Evolutionary conservation across 2,329 filamentous ascomycete species (phyloP).

Genomic region (Fusarium chuoi): DNA sequence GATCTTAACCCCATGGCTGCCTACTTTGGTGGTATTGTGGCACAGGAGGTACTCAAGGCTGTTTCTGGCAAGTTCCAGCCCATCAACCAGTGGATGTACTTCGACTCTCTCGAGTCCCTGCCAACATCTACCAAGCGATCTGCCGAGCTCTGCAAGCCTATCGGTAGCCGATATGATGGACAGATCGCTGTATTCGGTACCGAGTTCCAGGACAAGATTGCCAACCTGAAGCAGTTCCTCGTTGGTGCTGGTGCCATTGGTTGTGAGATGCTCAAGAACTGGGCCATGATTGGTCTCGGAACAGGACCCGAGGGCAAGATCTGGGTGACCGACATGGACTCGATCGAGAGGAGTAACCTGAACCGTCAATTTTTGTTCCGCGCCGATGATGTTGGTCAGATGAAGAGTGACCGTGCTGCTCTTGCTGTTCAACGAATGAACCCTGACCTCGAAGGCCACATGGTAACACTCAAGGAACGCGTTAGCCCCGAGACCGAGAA

Average conservation of each 20-base stretch:
- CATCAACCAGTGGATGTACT: conserved; percentile 96
- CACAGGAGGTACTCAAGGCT: conserved; percentile 95
- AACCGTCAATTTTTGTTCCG: conserved; percentile 98
- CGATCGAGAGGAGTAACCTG: conserved; percentile 98
- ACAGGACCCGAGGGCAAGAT: conserved; percentile 90
- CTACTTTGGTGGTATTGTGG: conserved; percentile 92
- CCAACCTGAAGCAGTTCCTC: conserved; percentile 90
- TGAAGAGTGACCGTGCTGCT: conserved; percentile 96
- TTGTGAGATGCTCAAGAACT: conserved; percentile 99
- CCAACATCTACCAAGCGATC: conserved; percentile 79
- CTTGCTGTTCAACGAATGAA: conserved; percentile 95
- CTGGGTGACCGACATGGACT: conserved; percentile 95
- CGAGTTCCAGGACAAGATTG: conserved; percentile 93
- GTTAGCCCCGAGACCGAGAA: conserved; percentile 93
- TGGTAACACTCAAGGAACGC: conserved; percentile 85
- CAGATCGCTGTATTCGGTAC: conserved; percentile 96
- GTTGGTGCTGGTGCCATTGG: conserved; percentile 97
- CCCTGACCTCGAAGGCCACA: conserved; percentile 87
- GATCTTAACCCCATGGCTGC: conserved; percentile 93
- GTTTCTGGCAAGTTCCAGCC: conserved; percentile 98
- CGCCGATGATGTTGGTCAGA: conserved; percentile 88
- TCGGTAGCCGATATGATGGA: conserved; percentile 89
- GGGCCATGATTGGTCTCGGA: conserved; percentile 97
- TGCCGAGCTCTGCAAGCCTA: conserved; percentile 88
- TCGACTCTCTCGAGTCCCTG: conserved; percentile 96